Conservation (phyloP, 2,329 filamentous ascomycete species). For the Berkeleyomyces rouxiae region DNA sequence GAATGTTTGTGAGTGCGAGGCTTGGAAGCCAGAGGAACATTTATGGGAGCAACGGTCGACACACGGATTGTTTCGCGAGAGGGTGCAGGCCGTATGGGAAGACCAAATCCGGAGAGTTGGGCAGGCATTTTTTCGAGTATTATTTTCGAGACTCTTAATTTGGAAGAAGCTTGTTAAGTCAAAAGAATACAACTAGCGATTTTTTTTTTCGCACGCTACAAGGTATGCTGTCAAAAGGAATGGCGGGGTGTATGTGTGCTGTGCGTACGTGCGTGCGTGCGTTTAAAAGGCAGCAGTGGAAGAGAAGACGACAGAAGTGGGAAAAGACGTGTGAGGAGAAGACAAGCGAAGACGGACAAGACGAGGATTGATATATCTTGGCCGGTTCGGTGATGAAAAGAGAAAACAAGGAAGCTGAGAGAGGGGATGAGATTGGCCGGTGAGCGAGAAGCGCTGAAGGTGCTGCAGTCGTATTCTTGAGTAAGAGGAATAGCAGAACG, state of each 20-base stretch:
- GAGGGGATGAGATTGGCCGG: background rate
- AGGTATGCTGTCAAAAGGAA: background rate
- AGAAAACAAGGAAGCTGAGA: background rate
- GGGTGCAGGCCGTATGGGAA: constrained; percentile 22
- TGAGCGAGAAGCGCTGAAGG: background rate
- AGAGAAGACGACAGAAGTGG: background rate
- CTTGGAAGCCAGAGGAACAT: constrained; percentile 8
- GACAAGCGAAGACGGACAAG: background rate
- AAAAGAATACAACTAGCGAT: background rate
- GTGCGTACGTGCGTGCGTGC: constrained; percentile 2
- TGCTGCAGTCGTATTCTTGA: background rate
- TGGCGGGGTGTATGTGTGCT: background rate
- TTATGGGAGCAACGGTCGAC: constrained; percentile 12
- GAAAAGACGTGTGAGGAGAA: background rate
- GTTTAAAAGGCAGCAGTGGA: background rate
- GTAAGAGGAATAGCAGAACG: background rate
- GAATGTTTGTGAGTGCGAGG: constrained; percentile 39
- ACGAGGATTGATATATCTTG: background rate
- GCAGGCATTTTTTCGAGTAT: constrained; percentile 19
- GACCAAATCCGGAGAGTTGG: constrained; percentile 21
- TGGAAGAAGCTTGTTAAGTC: background rate
- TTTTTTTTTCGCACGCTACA: background rate
- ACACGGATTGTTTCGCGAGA: constrained; percentile 16
- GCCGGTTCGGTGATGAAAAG: background rate
- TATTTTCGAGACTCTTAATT: background rate